These are phyloP conservation scores for Paraphoma chrysanthemicola DNA, from an alignment of 2,329 filamentous ascomycete species.

Conservation along the genomic window DNA sequence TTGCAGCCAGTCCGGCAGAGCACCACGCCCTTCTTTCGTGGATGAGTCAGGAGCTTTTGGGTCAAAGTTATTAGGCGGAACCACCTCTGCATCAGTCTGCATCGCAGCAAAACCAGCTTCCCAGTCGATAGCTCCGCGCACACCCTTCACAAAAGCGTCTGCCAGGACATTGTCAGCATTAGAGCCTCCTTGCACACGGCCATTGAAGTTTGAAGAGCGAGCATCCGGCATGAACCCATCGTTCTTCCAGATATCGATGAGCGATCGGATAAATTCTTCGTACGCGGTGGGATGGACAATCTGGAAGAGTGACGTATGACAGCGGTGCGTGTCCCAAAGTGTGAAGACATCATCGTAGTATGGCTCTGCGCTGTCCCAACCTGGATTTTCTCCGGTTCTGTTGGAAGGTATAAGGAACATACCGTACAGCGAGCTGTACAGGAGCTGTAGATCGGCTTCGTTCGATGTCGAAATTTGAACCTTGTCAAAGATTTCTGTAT, in stretches of 20 bases:
- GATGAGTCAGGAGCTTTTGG: slow-evolving; percentile 63
- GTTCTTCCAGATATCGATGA: slow-evolving; percentile 72
- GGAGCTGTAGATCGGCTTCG: slow-evolving; percentile 61
- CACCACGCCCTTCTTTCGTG: slow-evolving; percentile 45
- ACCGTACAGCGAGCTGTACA: slow-evolving; percentile 74
- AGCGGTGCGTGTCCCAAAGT: slow-evolving; percentile 71
- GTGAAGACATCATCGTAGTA: slow-evolving; percentile 78
- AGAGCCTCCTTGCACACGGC: slow-evolving; percentile 72
- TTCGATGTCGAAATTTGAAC: slow-evolving; percentile 67
- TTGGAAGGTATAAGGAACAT: slow-evolving; percentile 74
- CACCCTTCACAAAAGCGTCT: slow-evolving; percentile 74
- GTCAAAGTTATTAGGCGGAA: slow-evolving; percentile 66
- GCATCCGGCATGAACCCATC: slow-evolving; percentile 71
- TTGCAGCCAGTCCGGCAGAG: slow-evolving; percentile 64
- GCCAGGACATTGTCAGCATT: slow-evolving; percentile 76
- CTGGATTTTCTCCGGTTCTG: slow-evolving; percentile 73
- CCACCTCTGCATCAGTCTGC: slow-evolving; percentile 71
- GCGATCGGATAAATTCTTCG: slow-evolving; percentile 69
- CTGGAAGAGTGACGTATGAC: slow-evolving; percentile 69
- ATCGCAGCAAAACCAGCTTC: slow-evolving; percentile 59
- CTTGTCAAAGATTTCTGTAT: slow-evolving; percentile 67
- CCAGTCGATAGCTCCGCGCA: slow-evolving; percentile 70
- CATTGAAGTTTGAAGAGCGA: slow-evolving; percentile 73
- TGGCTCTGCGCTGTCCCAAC: slow-evolving; percentile 69
- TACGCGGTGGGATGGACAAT: slow-evolving; percentile 69